Evolutionary conservation across 148 eudicot genomes (phyloP).

Genomic region (Rhododendron kiyosumense): DNA sequence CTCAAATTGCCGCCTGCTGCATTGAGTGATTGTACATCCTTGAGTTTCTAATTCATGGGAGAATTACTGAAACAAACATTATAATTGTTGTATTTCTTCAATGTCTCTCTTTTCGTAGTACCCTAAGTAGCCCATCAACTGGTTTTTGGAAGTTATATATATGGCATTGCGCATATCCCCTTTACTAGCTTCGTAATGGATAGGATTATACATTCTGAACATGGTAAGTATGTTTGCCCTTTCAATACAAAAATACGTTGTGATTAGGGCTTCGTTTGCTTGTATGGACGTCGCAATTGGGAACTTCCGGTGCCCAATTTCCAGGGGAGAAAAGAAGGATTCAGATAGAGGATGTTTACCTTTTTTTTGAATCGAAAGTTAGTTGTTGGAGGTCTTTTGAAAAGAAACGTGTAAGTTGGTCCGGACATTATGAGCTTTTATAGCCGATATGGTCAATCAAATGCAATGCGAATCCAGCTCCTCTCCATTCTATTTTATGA

Average conservation of each 20-base stretch:
- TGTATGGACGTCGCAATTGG: not conserved
- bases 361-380: not conserved
- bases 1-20: not conserved
- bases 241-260: too few relatives aligned
- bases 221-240: not conserved
- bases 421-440: too few relatives aligned
- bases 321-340: not conserved
- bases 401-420: not conserved
- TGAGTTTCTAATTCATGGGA: not conserved
- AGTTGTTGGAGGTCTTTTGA: not conserved
- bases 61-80: not conserved
- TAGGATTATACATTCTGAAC: not conserved
- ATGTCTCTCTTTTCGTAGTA: not conserved
- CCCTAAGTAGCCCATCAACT: not conserved
- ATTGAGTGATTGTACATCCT: conserved; percentile 5
- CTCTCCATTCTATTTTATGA: too few relatives aligned
- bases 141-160: not conserved
- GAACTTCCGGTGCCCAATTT: not conserved
- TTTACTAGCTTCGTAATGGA: not conserved
- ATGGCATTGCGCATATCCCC: not conserved
- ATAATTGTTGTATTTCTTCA: not conserved
- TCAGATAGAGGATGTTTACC: not conserved
- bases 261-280: too few relatives aligned
- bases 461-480: too few relatives aligned
- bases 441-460: too few relatives aligned